Percentiles rank a stretch among this genome's conserved stretches.
Evolutionary conservation across 2,329 filamentous ascomycete species (phyloP).

Genomic region (Colletotrichum sp.): DNA sequence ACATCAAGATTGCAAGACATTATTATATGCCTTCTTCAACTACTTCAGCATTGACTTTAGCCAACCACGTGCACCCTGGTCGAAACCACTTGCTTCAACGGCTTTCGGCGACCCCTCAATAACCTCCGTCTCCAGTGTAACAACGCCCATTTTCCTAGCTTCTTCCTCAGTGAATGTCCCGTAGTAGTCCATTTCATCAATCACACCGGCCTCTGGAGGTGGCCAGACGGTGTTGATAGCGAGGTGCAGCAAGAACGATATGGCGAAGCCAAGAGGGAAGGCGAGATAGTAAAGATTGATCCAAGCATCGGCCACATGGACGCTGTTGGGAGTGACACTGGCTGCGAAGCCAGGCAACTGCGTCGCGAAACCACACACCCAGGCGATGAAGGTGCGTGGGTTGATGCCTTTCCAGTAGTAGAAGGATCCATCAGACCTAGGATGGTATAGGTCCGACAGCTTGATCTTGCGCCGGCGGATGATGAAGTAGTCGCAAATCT

Average conservation of each 20-base stretch:
- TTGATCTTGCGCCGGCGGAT: constrained; percentile 37
- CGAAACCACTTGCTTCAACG: not conserved
- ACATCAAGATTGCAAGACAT: too few species aligned
- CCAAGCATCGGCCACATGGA: not conserved
- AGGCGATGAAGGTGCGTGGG: constrained; percentile 36
- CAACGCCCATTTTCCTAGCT: not conserved
- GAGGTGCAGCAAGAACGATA: constrained; percentile 10
- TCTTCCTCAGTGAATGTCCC: constrained; percentile 14
- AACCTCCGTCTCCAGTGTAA: not conserved
- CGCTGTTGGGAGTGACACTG: constrained; percentile 10
- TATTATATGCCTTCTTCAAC: not conserved
- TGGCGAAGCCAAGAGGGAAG: constrained; percentile 10
- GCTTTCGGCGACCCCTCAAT: not conserved
- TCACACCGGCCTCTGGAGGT: not conserved
- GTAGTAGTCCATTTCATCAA: constrained; percentile 12
- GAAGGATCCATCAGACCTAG: constrained; percentile 33
- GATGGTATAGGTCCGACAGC: constrained; percentile 40
- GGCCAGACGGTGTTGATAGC: constrained; percentile 14
- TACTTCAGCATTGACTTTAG: not conserved
- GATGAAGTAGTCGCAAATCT: constrained; percentile 38
- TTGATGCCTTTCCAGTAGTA: constrained; percentile 47
- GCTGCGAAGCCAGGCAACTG: constrained; percentile 13
- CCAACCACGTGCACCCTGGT: not conserved
- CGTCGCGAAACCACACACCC: constrained; percentile 42
- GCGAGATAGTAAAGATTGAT: constrained; percentile 12